phyloP scores from a whole-genome alignment of 805 yeast genomes.

The Sugiyamaella smithiae region DNA sequence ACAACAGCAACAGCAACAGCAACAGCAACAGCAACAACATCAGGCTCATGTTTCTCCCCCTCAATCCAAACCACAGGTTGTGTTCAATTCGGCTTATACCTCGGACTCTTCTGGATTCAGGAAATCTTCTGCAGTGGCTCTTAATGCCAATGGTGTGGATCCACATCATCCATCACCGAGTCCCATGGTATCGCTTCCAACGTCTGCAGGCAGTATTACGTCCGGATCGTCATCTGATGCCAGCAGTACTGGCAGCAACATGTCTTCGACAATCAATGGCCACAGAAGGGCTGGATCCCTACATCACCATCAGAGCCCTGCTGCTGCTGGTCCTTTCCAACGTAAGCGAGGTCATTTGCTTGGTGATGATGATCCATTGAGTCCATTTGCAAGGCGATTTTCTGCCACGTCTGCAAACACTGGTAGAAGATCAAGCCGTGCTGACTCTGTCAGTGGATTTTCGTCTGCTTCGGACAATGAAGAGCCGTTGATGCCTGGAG shows the following conservation, averaged over 20 bases:
- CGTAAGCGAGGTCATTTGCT: slow-evolving; percentile 6
- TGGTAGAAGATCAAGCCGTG: slow-evolving; percentile 16
- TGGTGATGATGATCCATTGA: slow-evolving; percentile 6
- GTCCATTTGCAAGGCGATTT: slow-evolving; percentile 10
- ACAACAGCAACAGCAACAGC: slow-evolving; percentile 5
- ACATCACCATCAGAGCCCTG: slow-evolving; percentile 13
- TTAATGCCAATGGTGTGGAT: slow-evolving; percentile 35
- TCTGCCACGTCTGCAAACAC: slow-evolving; percentile 12
- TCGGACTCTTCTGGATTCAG: slow-evolving; percentile 27
- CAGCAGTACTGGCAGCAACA: slow-evolving; percentile 2
- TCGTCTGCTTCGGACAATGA: slow-evolving; percentile 29
- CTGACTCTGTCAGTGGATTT: slow-evolving; percentile 27
- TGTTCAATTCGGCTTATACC: slow-evolving; percentile 28
- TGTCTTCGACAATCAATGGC: not conserved
- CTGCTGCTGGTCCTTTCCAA: slow-evolving; percentile 5
- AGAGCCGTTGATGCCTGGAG: slow-evolving; percentile 25
- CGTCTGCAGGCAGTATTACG: not conserved
- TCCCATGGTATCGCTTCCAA: not conserved
- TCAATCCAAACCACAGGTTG: slow-evolving; percentile 12
- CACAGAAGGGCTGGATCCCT: slow-evolving; percentile 19
- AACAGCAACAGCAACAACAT: slow-evolving; percentile 15
- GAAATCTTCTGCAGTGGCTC: slow-evolving; percentile 23
- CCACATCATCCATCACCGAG: slow-evolving; percentile 31
- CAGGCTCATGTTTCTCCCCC: slow-evolving; percentile 10
- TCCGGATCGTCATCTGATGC: not conserved